These are phyloP conservation scores for Fusarium redolens DNA, from an alignment of 2,329 filamentous ascomycete species.

Conservation along the genomic window DNA sequence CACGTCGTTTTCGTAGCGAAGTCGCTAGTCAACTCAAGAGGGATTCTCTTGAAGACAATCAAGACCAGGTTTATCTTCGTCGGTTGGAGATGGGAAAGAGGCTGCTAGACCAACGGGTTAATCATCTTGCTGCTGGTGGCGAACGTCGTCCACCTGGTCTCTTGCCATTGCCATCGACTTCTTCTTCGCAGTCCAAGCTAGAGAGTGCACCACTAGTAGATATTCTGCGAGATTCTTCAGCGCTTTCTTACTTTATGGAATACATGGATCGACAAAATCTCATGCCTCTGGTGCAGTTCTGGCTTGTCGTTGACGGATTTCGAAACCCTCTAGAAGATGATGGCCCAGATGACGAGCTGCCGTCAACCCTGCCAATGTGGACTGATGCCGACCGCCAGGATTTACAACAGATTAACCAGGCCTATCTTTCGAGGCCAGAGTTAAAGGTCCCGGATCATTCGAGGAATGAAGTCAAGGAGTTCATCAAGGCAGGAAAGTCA, in stretches of 20 bases:
- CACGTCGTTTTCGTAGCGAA: constrained; percentile 90
- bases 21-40: constrained; percentile 91
- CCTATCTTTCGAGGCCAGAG: constrained; percentile 85
- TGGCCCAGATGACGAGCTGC: constrained; percentile 71
- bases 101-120: constrained; percentile 88
- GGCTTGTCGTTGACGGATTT: constrained; percentile 97
- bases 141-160: constrained; percentile 54
- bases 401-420: constrained; percentile 90
- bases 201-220: constrained; percentile 84
- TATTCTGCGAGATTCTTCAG: constrained; percentile 88
- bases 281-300: constrained; percentile 95
- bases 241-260: constrained; percentile 98
- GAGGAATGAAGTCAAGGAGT: constrained; percentile 77
- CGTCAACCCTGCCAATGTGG: constrained; percentile 75
- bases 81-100: constrained; percentile 92
- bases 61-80: constrained; percentile 87
- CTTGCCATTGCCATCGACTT: constrained; percentile 38
- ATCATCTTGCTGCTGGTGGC: constrained; percentile 78
- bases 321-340: constrained; percentile 91
- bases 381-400: constrained; percentile 87
- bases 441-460: constrained; percentile 79
- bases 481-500: constrained; percentile 79
- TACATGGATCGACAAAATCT: constrained; percentile 94
- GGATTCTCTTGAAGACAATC: constrained; percentile 80
- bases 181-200: constrained; percentile 66